These are phyloP conservation scores for Gamsiella multidivaricata DNA, from an alignment of 192 early-diverging fungal genomes.

Conservation along the genomic window DNA sequence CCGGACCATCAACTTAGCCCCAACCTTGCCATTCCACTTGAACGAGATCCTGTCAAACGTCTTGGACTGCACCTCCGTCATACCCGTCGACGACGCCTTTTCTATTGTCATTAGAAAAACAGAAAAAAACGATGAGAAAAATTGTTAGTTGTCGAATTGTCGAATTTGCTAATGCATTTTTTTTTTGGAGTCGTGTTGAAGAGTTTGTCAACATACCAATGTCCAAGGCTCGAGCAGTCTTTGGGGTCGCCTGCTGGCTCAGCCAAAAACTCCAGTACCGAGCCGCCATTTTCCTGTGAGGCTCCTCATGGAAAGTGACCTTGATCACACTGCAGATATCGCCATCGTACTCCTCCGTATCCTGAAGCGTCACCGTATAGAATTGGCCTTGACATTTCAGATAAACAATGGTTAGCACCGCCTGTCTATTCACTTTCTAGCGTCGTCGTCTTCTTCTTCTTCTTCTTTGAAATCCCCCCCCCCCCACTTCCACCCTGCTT, in stretches of 20 bases:
- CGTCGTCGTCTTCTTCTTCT: too few relatives aligned
- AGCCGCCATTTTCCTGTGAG: slow-evolving; percentile 69
- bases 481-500: too few relatives aligned
- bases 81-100: slow-evolving; percentile 66
- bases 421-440: background rate
- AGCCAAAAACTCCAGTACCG: slow-evolving; percentile 82
- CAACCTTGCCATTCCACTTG: slow-evolving; percentile 74
- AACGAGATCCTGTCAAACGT: slow-evolving; percentile 77
- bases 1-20: slow-evolving; percentile 72
- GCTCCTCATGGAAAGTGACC: slow-evolving; percentile 78
- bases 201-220: slow-evolving; percentile 55
- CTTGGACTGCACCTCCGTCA: slow-evolving; percentile 63
- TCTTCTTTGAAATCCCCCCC: too few relatives aligned
- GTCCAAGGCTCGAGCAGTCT: slow-evolving; percentile 70
- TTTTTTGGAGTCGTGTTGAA: background rate
- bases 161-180: too few relatives aligned
- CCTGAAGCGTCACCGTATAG: slow-evolving; percentile 67
- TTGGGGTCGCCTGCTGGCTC: slow-evolving; percentile 71
- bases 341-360: slow-evolving; percentile 58
- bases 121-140: background rate
- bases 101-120: slow-evolving; percentile 37
- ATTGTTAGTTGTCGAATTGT: background rate
- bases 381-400: slow-evolving; percentile 58
- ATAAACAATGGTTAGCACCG: background rate
- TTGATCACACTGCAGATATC: slow-evolving; percentile 66